These are phyloP conservation scores for Calamus simplicifolius DNA, from an alignment of 176 grass and related monocot genomes.

Conservation along the genomic window DNA sequence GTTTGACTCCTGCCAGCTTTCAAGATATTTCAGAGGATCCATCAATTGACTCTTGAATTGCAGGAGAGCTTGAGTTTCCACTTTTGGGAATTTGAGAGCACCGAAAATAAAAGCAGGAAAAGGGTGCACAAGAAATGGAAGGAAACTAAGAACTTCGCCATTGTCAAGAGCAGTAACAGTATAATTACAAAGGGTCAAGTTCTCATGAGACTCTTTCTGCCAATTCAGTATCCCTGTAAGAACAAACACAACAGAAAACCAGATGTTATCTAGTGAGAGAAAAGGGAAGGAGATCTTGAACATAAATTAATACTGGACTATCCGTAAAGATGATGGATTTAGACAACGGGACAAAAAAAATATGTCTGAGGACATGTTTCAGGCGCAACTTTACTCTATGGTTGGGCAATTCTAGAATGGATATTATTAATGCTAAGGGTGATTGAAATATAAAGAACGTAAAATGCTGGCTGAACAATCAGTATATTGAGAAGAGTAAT, in stretches of 20 bases:
- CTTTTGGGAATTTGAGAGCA: constrained; percentile 30
- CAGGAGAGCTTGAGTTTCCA: constrained; percentile 45
- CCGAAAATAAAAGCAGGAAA: constrained; percentile 25
- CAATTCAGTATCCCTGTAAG: constrained; percentile 23
- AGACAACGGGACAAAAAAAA: too few species aligned
- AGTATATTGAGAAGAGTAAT: too few species aligned
- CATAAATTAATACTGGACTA: background rate
- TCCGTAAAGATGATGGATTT: background rate
- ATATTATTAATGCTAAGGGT: too few species aligned
- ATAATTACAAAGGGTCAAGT: constrained; percentile 14
- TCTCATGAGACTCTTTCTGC: constrained; percentile 12
- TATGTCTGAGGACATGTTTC: too few species aligned
- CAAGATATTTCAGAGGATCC: constrained; percentile 59
- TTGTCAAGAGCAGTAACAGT: constrained; percentile 12
- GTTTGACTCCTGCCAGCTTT: constrained; percentile 45
- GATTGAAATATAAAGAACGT: too few species aligned
- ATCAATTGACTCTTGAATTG: constrained; percentile 47
- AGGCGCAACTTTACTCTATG: too few species aligned
- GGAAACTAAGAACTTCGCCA: constrained; percentile 25
- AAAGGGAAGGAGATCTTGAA: background rate
- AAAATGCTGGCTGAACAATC: too few species aligned
- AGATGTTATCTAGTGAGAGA: background rate
- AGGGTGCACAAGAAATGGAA: constrained; percentile 19
- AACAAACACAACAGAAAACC: constrained; percentile 8
- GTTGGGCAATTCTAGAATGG: too few species aligned